phyloP scores from a whole-genome alignment of 2,329 filamentous ascomycete genomes.

The Aspergillus aculeatus region DNA sequence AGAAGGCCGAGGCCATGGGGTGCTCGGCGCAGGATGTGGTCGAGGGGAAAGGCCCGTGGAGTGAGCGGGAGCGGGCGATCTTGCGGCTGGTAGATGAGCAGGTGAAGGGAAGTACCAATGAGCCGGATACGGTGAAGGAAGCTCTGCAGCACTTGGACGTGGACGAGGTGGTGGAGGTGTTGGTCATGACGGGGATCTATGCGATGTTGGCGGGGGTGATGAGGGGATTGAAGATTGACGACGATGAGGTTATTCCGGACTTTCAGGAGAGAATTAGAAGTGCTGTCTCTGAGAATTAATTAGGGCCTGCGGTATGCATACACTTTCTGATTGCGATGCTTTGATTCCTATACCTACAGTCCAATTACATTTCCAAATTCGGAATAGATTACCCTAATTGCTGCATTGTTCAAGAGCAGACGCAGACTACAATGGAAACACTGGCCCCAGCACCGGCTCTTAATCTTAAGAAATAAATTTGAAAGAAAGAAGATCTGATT shows the following conservation, averaged over 20 bases:
- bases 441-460: no score
- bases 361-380: no score
- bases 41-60: neutral
- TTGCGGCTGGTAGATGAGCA: constrained; percentile 13
- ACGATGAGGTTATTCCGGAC: constrained; percentile 8
- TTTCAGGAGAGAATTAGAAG: constrained; percentile 8
- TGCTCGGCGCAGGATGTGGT: neutral
- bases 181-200: constrained; percentile 14
- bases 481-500: no score
- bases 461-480: no score
- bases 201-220: constrained; percentile 11
- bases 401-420: no score
- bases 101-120: constrained; percentile 8
- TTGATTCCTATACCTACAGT: no score
- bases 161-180: constrained; percentile 12
- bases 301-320: no score
- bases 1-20: constrained; percentile 11
- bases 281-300: neutral
- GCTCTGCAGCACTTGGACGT: neutral
- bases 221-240: constrained; percentile 10
- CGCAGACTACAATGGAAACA: no score
- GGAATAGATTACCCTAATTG: no score
- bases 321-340: no score
- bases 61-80: constrained; percentile 5
- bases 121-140: constrained; percentile 4